Evolutionary conservation across 257 asterid species (phyloP).

Genomic region (Datura wrightii): DNA sequence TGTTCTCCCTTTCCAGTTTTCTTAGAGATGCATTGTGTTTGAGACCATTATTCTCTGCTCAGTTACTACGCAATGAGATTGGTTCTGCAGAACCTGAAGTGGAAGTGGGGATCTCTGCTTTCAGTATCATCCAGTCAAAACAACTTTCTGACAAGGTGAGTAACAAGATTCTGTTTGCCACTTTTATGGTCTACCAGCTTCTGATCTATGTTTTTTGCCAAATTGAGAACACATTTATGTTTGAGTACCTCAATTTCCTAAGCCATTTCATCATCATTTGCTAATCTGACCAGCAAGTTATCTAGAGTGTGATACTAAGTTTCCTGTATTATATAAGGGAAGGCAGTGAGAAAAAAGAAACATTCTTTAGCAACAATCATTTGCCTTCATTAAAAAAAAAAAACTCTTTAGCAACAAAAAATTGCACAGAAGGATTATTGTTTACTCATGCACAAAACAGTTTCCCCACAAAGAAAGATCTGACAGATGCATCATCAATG

Average conservation of each 20-base stretch:
- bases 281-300: slow-evolving; percentile 14
- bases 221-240: neutral
- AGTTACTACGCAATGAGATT: slow-evolving; percentile 48
- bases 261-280: slow-evolving; percentile 12
- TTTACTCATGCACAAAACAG: neutral
- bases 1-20: neutral
- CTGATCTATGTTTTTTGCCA: neutral
- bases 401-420: neutral
- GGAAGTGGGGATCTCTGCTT: slow-evolving; percentile 45
- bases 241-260: neutral
- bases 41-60: slow-evolving; percentile 37
- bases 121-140: slow-evolving; percentile 40
- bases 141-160: slow-evolving; percentile 48
- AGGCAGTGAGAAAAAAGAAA: neutral
- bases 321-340: slow-evolving; percentile 5
- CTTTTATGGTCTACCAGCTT: slow-evolving; percentile 10
- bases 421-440: slow-evolving; percentile 7
- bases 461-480: neutral
- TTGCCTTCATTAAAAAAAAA: neutral
- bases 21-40: slow-evolving; percentile 29
- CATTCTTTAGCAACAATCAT: neutral
- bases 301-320: neutral
- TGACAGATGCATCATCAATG: slow-evolving; percentile 7
- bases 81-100: slow-evolving; percentile 43
- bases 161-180: neutral